Conservation (phyloP, 306 rosid species). For the Mimosa bimucronata region DNA sequence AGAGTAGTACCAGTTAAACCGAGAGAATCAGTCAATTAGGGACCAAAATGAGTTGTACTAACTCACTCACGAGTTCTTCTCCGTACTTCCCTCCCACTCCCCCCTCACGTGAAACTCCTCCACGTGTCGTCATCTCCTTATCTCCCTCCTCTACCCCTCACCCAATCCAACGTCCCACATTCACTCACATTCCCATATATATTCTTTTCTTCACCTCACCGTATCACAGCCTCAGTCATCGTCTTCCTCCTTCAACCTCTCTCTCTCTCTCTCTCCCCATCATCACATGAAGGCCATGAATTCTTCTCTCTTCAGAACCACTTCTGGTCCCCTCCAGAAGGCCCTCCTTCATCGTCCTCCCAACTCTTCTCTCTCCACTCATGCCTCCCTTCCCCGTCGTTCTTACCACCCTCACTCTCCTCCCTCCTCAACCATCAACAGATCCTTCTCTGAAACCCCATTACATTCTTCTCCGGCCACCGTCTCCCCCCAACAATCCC, state of each 20-base stretch:
- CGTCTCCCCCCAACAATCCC: constrained; percentile 42
- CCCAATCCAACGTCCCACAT: background rate
- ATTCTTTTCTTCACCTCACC: background rate
- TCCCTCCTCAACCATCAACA: constrained; percentile 39
- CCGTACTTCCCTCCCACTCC: background rate
- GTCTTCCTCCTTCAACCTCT: background rate
- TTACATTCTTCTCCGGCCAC: constrained; percentile 29
- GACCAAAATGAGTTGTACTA: no score
- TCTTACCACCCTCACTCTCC: constrained; percentile 52
- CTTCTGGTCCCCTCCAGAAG: constrained; percentile 50
- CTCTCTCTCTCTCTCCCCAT: background rate
- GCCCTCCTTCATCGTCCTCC: constrained; percentile 41
- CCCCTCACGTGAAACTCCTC: background rate
- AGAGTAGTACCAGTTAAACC: no score
- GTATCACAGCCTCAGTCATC: background rate
- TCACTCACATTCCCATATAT: background rate
- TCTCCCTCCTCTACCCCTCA: background rate
- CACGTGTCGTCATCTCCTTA: background rate
- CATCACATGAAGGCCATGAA: constrained; percentile 26
- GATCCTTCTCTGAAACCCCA: constrained; percentile 45
- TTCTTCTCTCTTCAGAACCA: constrained; percentile 64
- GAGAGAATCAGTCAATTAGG: no score
- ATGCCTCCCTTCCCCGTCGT: constrained; percentile 36
- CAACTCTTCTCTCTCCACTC: constrained; percentile 40
- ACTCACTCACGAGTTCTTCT: no score